Evolutionary conservation across 257 asterid genomes (phyloP).

Genomic region (Avicennia marina): DNA sequence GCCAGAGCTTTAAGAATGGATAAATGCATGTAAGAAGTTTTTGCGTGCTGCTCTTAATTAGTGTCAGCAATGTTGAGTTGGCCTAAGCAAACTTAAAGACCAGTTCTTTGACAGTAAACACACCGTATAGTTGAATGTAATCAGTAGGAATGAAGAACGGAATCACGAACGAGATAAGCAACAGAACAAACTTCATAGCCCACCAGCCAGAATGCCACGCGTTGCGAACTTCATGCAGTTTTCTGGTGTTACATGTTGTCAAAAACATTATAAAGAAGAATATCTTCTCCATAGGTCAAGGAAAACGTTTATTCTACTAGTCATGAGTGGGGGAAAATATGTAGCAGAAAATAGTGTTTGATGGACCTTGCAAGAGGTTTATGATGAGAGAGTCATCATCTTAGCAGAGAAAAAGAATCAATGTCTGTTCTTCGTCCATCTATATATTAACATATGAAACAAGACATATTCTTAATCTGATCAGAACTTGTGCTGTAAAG

Average conservation of each 20-base stretch:
- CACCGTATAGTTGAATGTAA: conserved; percentile 77
- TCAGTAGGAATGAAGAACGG: conserved; percentile 79
- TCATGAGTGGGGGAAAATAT: background rate
- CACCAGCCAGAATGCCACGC: conserved; percentile 93
- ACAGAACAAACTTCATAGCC: conserved; percentile 47
- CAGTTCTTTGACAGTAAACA: background rate
- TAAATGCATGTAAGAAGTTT: too few relatives aligned
- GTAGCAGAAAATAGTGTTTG: background rate
- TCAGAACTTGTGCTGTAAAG: background rate
- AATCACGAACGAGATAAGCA: conserved; percentile 44
- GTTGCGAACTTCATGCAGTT: conserved; percentile 43
- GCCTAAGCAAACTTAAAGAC: background rate
- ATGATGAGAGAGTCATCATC: too few relatives aligned
- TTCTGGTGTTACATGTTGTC: conserved; percentile 54
- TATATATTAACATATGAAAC: too few relatives aligned
- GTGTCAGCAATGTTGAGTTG: background rate
- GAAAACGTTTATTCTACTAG: conserved; percentile 4
- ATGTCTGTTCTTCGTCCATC: too few relatives aligned
- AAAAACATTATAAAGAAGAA: conserved; percentile 75
- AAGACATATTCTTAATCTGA: too few relatives aligned
- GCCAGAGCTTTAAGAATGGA: too few relatives aligned
- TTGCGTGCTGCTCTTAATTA: too few relatives aligned
- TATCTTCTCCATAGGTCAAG: conserved; percentile 56
- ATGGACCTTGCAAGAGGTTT: too few relatives aligned
- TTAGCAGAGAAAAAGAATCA: too few relatives aligned